Base-by-base conservation (phyloP, 345 rosid species). In the Anastatica hierochuntica region DNA sequence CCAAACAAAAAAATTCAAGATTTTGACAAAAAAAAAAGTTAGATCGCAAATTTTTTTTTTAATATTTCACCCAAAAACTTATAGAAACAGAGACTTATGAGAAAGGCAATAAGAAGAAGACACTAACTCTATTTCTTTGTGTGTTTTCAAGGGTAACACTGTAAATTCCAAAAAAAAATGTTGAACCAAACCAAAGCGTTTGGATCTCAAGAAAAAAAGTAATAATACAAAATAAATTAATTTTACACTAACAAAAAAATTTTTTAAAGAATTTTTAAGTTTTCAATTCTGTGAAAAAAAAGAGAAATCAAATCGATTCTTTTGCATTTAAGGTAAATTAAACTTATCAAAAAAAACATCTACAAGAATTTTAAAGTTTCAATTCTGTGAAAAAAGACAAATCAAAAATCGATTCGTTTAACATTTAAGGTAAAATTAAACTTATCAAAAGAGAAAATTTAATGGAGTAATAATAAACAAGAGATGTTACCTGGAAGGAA, bases 401-500 rank as follows among this genome's bases (percentile, higher is more conserved):
- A 50, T 6, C 19, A 18, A 26, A 46, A n/a, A n/a, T n/a, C n/a
- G n/a, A n/a, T n/a, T n/a, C n/a, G n/a, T 14, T 30, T 24, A 34
- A 42, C 53, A 57, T 43, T 9, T 35, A 35, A 36, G 58, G 48
- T 37, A 49, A 44, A 14, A 31, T 31, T 29, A 0, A 6, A 6
- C 2, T 0, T 9, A 35, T 7, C 51, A 57, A 50, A 58, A 49
- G 0, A 20, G 59, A 27, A 43, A 65, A 24, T 35, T 20, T 10
- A 16, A 45, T 7, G 3, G 58, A 51, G 16, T 7, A 4, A 29
- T 5, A 29, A 7, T 30, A 49, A 30, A 42, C 27, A 24, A 29
- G 10, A 14, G 45, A 65, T 54, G 37, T 30, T 13, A 79, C 85
- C 85, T 76, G 59, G 67, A 64, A 41, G 70, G 46, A n/a, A n/a